Evolutionary conservation across 2,329 filamentous ascomycete genomes (phyloP).

Genomic region (Talaromyces albobiverticillius): DNA sequence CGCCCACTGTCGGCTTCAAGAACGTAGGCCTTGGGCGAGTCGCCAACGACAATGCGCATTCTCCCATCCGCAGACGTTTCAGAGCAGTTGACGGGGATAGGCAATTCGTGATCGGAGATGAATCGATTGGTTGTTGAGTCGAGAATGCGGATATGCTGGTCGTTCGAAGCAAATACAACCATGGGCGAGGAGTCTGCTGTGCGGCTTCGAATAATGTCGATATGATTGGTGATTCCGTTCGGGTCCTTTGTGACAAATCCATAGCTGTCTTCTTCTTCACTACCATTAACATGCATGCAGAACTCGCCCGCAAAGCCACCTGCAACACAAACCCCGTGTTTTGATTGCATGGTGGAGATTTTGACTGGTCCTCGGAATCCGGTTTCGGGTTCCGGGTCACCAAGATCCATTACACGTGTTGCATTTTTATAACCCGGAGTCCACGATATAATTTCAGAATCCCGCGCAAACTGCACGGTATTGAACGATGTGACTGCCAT

Average conservation of each 20-base stretch:
- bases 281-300: constrained; percentile 43
- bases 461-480: constrained; percentile 54
- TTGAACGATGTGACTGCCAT: constrained; percentile 54
- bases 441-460: constrained; percentile 49
- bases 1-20: constrained; percentile 43
- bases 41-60: constrained; percentile 44
- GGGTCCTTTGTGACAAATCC: constrained; percentile 50
- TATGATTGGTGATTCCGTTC: constrained; percentile 58
- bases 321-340: constrained; percentile 50
- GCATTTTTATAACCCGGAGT: constrained; percentile 44
- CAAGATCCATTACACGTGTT: constrained; percentile 49
- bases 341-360: constrained; percentile 54
- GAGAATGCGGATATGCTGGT: constrained; percentile 53
- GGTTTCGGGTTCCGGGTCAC: constrained; percentile 37
- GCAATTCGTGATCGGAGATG: constrained; percentile 34
- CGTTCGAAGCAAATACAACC: constrained; percentile 58
- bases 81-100: constrained; percentile 44
- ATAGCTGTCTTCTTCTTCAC: constrained; percentile 32
- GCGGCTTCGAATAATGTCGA: constrained; percentile 52
- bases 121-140: constrained; percentile 50
- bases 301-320: constrained; percentile 60
- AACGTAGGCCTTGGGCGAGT: constrained; percentile 41
- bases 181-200: constrained; percentile 46
- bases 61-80: constrained; percentile 43
- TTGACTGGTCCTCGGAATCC: constrained; percentile 38